Evolutionary conservation across 176 grass and related monocot species (phyloP).

Genomic region (Lolium multiflorum): DNA sequence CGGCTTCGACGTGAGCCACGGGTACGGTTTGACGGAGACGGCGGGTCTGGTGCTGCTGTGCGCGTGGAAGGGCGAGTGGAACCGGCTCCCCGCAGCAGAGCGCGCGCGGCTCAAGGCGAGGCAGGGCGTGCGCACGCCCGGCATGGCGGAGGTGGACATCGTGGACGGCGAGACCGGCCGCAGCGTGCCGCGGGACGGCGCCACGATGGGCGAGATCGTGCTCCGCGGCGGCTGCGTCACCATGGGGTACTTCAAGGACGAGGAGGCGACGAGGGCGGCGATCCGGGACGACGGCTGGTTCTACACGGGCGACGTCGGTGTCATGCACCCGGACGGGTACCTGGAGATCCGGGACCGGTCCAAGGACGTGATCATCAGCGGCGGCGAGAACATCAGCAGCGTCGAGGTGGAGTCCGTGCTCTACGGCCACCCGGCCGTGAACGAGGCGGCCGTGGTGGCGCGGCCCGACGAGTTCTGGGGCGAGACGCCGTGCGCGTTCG

Average conservation of each 20-base stretch:
- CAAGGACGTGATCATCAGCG: constrained; percentile 99
- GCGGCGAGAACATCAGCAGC: constrained; percentile 95
- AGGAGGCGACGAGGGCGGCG: constrained; percentile 44
- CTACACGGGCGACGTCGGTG: constrained; percentile 86
- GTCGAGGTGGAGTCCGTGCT: constrained; percentile 88
- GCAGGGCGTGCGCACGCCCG: constrained; percentile 68
- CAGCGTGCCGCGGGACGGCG: constrained; percentile 60
- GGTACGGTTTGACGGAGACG: constrained; percentile 83
- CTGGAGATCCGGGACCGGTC: constrained; percentile 86
- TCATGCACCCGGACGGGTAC: constrained; percentile 90
- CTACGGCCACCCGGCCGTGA: constrained; percentile 76
- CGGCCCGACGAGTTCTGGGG: constrained; percentile 83
- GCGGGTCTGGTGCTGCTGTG: constrained; percentile 60
- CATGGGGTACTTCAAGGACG: constrained; percentile 75
- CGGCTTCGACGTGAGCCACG: constrained; percentile 78
- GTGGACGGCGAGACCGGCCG: constrained; percentile 62
- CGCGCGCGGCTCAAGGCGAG: constrained; percentile 76
- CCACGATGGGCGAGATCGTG: constrained; percentile 76
- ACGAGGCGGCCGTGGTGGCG: constrained; percentile 84
- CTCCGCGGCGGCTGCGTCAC: constrained; percentile 67
- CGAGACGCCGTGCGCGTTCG: constrained; percentile 93
- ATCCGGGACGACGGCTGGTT: constrained; percentile 74
- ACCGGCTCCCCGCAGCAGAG: constrained; percentile 60
- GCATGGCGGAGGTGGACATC: constrained; percentile 60
- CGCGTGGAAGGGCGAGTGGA: constrained; percentile 82